These are phyloP conservation scores for Priceomyces fermenticarens DNA, from an alignment of 805 yeast genomes.

Conservation along the genomic window DNA sequence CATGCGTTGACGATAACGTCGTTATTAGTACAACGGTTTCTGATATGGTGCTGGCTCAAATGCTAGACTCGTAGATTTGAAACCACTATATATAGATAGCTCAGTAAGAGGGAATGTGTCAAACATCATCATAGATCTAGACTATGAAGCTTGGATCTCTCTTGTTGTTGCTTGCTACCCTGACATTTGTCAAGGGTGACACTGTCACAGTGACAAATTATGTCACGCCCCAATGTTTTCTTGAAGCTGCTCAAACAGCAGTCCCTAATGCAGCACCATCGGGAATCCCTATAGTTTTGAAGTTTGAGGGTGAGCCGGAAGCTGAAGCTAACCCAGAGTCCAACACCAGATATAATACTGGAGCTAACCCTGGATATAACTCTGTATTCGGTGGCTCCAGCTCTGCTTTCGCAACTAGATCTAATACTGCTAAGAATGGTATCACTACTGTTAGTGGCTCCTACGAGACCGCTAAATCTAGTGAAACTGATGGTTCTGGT, in stretches of 20 bases:
- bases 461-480: too few relatives aligned
- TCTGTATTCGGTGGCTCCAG: too few relatives aligned
- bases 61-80: too few relatives aligned
- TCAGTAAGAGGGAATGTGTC: background rate
- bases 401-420: too few relatives aligned
- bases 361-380: too few relatives aligned
- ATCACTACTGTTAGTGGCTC: too few relatives aligned
- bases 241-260: constrained; percentile 13
- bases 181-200: constrained; percentile 6
- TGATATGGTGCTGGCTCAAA: too few relatives aligned
- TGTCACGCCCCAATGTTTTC: constrained; percentile 21
- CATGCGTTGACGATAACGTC: background rate
- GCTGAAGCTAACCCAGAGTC: too few relatives aligned
- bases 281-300: constrained; percentile 32
- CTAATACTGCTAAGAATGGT: too few relatives aligned
- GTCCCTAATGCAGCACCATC: constrained; percentile 14
- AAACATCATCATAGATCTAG: background rate
- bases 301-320: constrained; percentile 15
- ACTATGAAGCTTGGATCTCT: background rate
- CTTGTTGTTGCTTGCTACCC: background rate
- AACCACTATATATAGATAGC: background rate
- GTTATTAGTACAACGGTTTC: background rate
- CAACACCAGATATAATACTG: too few relatives aligned
- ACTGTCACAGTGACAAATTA: constrained; percentile 26
- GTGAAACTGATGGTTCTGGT: too few relatives aligned